Evolutionary conservation across 2,329 filamentous ascomycete species (phyloP).

Genomic region (Elsinoe arachidis): DNA sequence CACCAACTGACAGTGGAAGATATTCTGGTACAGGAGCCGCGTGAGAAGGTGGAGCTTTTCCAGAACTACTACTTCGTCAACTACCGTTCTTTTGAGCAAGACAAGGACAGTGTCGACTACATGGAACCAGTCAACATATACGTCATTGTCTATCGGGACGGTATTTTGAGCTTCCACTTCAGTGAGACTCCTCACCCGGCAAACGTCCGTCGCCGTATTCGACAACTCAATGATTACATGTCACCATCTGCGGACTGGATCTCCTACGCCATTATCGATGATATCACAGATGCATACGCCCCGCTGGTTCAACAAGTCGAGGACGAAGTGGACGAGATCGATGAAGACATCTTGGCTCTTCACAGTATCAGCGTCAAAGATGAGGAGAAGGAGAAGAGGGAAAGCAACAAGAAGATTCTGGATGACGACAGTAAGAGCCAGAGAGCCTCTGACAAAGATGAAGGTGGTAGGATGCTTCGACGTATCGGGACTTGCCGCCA

Average conservation of each 20-base stretch:
- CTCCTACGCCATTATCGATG: constrained; percentile 94
- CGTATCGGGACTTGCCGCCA: constrained; percentile 91
- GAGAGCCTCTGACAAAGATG: constrained; percentile 31
- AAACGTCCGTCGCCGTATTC: constrained; percentile 87
- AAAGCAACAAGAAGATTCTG: constrained; percentile 15
- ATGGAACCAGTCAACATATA: constrained; percentile 97
- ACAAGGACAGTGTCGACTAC: constrained; percentile 78
- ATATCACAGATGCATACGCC: constrained; percentile 93
- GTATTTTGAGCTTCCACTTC: constrained; percentile 93
- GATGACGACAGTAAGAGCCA: constrained; percentile 21
- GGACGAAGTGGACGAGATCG: constrained; percentile 93
- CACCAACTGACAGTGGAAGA: constrained; percentile 93
- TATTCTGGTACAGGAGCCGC: constrained; percentile 93
- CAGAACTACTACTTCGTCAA: constrained; percentile 98
- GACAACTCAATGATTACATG: constrained; percentile 88
- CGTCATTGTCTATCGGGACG: constrained; percentile 90
- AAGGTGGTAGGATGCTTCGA: constrained; percentile 73
- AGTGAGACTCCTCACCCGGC: constrained; percentile 92
- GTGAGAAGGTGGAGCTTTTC: constrained; percentile 96
- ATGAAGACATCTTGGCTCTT: constrained; percentile 77
- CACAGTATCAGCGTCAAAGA: constrained; percentile 49
- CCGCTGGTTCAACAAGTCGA: constrained; percentile 90
- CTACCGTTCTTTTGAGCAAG: constrained; percentile 95
- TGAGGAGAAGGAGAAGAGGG: constrained; percentile 19
- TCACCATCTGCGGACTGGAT: constrained; percentile 96